Percentiles rank a stretch among this genome's conserved stretches.
phyloP scores from a whole-genome alignment of 1,284 basidiomycete genomes.

The Apiotrichum sp. region DNA sequence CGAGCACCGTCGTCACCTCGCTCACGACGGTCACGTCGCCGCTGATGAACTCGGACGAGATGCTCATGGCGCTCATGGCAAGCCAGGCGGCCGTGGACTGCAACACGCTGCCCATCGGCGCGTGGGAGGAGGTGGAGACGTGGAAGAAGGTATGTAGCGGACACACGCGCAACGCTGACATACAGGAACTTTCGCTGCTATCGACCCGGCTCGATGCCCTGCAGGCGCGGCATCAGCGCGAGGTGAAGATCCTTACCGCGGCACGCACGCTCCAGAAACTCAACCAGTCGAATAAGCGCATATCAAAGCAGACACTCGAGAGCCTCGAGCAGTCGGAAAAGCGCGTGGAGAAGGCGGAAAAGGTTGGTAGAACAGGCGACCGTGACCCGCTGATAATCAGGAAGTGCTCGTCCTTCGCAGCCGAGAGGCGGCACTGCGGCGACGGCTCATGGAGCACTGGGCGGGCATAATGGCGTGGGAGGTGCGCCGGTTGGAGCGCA shows the following conservation, averaged over 20 bases:
- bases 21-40: background rate
- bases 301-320: constrained; percentile 47
- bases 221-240: constrained; percentile 43
- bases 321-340: constrained; percentile 45
- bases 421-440: constrained; percentile 38
- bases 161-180: too few species aligned
- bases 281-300: constrained; percentile 43
- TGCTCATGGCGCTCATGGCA: constrained; percentile 72
- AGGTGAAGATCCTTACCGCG: constrained; percentile 47
- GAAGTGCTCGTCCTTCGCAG: constrained; percentile 44
- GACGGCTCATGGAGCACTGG: constrained; percentile 47
- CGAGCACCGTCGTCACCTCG: constrained; percentile 4
- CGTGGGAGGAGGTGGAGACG: constrained; percentile 80
- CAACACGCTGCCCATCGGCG: constrained; percentile 64
- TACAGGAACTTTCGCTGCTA: constrained; percentile 41
- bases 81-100: constrained; percentile 73
- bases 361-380: constrained; percentile 20
- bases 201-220: constrained; percentile 36
- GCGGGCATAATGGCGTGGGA: constrained; percentile 48
- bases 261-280: constrained; percentile 46
- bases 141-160: constrained; percentile 67
- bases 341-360: constrained; percentile 44
- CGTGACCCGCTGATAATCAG: constrained; percentile 14
- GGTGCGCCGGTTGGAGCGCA: constrained; percentile 38
- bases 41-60: constrained; percentile 54